Base-by-base conservation (phyloP, 2,329 filamentous ascomycete genomes). In the Paracoccidioides lutzii region DNA sequence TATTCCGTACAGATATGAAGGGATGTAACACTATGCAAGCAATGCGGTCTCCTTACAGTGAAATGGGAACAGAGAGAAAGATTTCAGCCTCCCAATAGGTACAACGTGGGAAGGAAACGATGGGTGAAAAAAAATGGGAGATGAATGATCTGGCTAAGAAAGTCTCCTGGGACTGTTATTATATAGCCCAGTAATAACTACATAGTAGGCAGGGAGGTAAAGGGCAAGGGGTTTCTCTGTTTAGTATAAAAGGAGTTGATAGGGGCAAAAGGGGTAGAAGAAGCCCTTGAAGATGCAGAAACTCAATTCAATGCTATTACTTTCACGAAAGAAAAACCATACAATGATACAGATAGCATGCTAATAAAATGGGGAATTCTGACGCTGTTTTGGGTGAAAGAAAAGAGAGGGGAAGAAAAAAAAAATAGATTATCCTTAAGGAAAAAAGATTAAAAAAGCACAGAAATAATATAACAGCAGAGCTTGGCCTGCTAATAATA, bases 391-490 rank as follows among this genome's bases (percentile, higher is more conserved):
- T 48, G 35, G 22, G 22, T 22, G 30, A 48, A 35, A 48, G 9
- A 5, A 48, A 3, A 35, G 1, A 15, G 14, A 15, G 5, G n/a
- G 30, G 15, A 49, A 48, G 43, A 44, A 6, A 14, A 51, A 45
- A 32, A 32, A 45, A 44, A 51, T 33, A 41, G 22, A 43, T 10
- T 42, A 50, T 46, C n/a, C 46, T 33, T 53, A 44, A 58, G 55
- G 58, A 45, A 45, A 43, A 32, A 37, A 45, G 32, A 33, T 42
- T 43, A 38, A 15, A 14, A 22, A 22, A 4, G 46, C n/a, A 9
- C 46, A 12, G n/a, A 9, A 22, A 38, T 50, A 50, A 50, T 50
- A 44, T 28, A 44, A 28, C n/a, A 48, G 44, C 38, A 46, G 30
- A 41, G 28, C 15, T 40, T 48, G 35, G 44, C 32, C 41, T 55